These are phyloP conservation scores for Mortierella alpina DNA, from an alignment of 192 early-diverging fungal species.

Conservation along the genomic window DNA sequence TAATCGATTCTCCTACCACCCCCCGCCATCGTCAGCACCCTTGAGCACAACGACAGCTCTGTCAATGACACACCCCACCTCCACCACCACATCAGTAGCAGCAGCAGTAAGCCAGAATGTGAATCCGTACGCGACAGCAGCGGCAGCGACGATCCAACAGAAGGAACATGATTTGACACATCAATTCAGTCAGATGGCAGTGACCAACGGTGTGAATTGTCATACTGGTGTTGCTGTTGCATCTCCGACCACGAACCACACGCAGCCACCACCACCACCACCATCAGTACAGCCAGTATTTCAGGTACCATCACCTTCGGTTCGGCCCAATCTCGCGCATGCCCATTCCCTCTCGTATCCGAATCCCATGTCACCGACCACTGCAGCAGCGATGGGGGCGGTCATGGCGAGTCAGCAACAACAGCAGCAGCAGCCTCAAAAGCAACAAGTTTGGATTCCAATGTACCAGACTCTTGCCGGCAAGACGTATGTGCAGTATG, in stretches of 20 bases:
- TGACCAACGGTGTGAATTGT: not conserved
- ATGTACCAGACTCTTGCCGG: constrained; percentile 28
- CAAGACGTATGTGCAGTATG: constrained; percentile 44
- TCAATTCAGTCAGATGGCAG: constrained; percentile 27
- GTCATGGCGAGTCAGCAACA: constrained; percentile 28
- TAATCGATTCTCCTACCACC: constrained; percentile 23
- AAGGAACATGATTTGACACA: constrained; percentile 1
- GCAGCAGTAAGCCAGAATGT: not conserved
- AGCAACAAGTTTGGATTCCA: constrained; percentile 49
- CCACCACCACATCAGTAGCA: not conserved
- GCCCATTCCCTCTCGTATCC: not conserved
- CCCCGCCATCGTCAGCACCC: constrained; percentile 18
- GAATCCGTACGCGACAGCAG: not conserved
- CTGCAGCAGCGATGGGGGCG: constrained; percentile 36
- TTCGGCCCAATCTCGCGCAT: not conserved
- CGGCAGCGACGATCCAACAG: not conserved
- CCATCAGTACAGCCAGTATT: too few species aligned
- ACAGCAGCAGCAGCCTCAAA: constrained; percentile 24
- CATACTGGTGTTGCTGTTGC: not conserved
- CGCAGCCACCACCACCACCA: not conserved
- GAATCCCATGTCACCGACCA: constrained; percentile 32
- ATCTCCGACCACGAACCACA: not conserved
- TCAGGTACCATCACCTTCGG: constrained; percentile 5
- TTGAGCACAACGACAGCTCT: not conserved
- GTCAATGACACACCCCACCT: not conserved